Evolutionary conservation across 2,329 filamentous ascomycete species (phyloP).

Genomic region (Apiospora koreana): DNA sequence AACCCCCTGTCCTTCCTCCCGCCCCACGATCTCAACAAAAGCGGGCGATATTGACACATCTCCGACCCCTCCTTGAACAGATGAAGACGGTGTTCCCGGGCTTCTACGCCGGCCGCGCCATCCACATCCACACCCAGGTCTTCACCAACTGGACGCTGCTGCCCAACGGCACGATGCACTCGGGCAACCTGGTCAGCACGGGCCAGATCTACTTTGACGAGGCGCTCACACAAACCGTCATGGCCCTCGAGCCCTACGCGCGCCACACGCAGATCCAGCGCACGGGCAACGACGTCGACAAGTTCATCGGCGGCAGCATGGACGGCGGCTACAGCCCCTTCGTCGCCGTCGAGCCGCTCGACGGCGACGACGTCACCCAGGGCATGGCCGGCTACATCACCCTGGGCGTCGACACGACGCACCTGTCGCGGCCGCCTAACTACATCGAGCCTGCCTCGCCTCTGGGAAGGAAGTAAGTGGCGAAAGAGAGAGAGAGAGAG

Average conservation of each 20-base stretch:
- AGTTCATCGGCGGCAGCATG: not conserved
- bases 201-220: constrained; percentile 36
- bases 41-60: no score
- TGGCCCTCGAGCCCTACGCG: not conserved
- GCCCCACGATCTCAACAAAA: no score
- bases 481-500: no score
- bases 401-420: not conserved
- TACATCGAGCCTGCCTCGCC: not conserved
- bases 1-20: no score
- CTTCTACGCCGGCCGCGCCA: constrained; percentile 25
- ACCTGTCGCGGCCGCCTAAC: not conserved
- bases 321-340: not conserved
- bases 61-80: no score
- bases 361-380: not conserved
- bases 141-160: constrained; percentile 23
- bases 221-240: constrained; percentile 14
- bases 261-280: not conserved
- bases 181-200: constrained; percentile 29
- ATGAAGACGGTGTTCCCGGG: constrained; percentile 22
- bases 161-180: constrained; percentile 20
- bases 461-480: not conserved
- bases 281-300: not conserved
- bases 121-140: constrained; percentile 27
- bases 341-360: not conserved
- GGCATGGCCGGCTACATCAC: not conserved